Evolutionary conservation across 129 eudicot genomes (phyloP), one percentile per base, ranked within the genome.

Genomic region (Saposhnikovia divaricata): DNA sequence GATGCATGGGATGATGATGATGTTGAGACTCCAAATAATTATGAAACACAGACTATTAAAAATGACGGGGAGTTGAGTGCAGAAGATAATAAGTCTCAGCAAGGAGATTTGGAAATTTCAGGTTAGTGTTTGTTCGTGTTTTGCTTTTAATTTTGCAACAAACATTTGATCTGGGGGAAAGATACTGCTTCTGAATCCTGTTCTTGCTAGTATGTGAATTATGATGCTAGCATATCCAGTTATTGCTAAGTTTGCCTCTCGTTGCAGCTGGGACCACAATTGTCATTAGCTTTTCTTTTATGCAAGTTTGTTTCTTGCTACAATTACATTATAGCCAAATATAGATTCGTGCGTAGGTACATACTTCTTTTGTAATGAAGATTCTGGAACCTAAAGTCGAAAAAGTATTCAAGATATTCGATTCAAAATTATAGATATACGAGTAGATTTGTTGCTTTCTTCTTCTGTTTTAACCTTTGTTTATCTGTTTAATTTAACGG

Each of bases 1-100:
- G 83, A 84, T 85, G 98, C 98, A 50, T 94, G 98, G 98, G 92
- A 90, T 40, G 98, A 93, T 45, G 98, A 93, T 66, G 93, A 93
- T 61, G 59, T 77, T 74, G 82, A 82, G 13, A 25, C 77, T 78
- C 79, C 89, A 27, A 85, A 77, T 79, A 75, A 82, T 25, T 80
- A 81, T 71, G 83, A 80, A 57, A 85, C 87, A 61, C 91, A 89
- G 76, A 84, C 86, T 25, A 90, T 87, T 47, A 83, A 87, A 46
- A 69, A 70, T 25, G 86, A 89, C 75, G 79, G 14, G 74, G 83
- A 79, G 68, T 81, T 89, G 80, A 87, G 79, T 59, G 51, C 81
- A 23, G 82, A 85, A 80, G 88, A 86, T 40, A 89, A 86, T 51
- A 76, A 79, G 71, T 76, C 80, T 71, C 87, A 87, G 66, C 80